Conservation (phyloP, 108 stramenopile species). For the Fragilariopsis cylindrus region DNA sequence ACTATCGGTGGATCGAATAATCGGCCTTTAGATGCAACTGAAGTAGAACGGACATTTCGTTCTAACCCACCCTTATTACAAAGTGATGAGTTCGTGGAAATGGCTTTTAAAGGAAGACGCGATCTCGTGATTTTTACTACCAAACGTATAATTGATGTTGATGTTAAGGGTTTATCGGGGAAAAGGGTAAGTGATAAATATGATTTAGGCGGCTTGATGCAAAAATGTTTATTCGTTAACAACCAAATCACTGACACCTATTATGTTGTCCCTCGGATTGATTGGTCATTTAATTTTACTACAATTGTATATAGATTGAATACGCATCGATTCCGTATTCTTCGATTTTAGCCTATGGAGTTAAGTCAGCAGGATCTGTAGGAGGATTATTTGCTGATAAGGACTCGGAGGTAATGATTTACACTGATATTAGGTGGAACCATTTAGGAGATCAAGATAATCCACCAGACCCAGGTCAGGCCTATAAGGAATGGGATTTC, state of each 20-base stretch:
- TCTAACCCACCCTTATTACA: conserved; percentile 45
- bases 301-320: conserved; percentile 6
- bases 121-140: conserved; percentile 65
- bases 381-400: conserved; percentile 33
- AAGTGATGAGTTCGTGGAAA: conserved; percentile 53
- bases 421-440: conserved; percentile 33
- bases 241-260: too few relatives aligned
- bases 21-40: conserved; percentile 54
- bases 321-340: conserved; percentile 59
- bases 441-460: conserved; percentile 4
- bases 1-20: conserved; percentile 46
- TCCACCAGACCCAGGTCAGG: conserved; percentile 16
- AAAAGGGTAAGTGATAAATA: conserved; percentile 25
- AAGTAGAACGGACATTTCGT: conserved; percentile 48
- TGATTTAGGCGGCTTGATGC: background rate
- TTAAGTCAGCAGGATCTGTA: conserved; percentile 61
- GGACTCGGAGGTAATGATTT: conserved; percentile 56
- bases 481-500: conserved; percentile 66
- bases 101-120: conserved; percentile 65
- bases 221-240: conserved; percentile 24
- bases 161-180: conserved; percentile 56
- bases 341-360: conserved; percentile 48
- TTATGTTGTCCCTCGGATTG: too few relatives aligned
- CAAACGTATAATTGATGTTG: conserved; percentile 60
- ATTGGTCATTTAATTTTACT: too few relatives aligned